A percentile compares a stretch with the other conserved stretches of the same genome.
phyloP scores from a whole-genome alignment of 768 basidiomycete species.

The Termitomyces titanicus region DNA sequence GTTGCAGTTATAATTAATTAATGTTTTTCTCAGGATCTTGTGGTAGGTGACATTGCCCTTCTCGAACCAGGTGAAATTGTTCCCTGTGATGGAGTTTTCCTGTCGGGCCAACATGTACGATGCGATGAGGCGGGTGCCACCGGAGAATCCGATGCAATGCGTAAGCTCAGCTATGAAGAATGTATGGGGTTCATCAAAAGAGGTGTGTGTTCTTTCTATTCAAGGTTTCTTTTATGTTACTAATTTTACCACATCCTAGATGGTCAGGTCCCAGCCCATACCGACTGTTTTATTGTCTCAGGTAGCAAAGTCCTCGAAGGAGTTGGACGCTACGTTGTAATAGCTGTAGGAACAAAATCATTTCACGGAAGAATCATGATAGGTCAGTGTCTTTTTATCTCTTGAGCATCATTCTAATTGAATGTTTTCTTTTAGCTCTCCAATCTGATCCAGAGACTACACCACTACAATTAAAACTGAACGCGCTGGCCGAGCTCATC shows the following conservation, averaged over 20 bases:
- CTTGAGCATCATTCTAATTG: background rate
- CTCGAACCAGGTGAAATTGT: slow-evolving; percentile 95
- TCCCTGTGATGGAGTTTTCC: slow-evolving; percentile 94
- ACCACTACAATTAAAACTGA: slow-evolving; percentile 91
- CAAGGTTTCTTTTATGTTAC: background rate
- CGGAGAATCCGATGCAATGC: slow-evolving; percentile 94
- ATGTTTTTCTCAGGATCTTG: slow-evolving; percentile 59
- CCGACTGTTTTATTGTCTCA: slow-evolving; percentile 88
- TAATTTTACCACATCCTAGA: background rate
- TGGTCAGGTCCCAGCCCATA: slow-evolving; percentile 46
- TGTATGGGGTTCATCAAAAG: slow-evolving; percentile 49
- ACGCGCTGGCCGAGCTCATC: slow-evolving; percentile 90
- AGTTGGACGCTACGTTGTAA: slow-evolving; percentile 88
- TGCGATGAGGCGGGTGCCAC: slow-evolving; percentile 98
- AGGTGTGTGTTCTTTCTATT: slow-evolving; percentile 2
- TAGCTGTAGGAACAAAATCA: slow-evolving; percentile 87
- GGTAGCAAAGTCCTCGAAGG: slow-evolving; percentile 95
- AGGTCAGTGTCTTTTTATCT: slow-evolving; percentile 47
- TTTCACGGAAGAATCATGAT: slow-evolving; percentile 99
- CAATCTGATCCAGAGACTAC: slow-evolving; percentile 86
- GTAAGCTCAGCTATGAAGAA: slow-evolving; percentile 78
- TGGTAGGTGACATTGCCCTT: slow-evolving; percentile 91
- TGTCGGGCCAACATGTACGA: slow-evolving; percentile 88
- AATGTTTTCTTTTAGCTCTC: slow-evolving; percentile 51
- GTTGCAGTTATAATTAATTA: slow-evolving; percentile 11